Conservation (phyloP, 257 asterid genomes). For the Coffea canephora region DNA sequence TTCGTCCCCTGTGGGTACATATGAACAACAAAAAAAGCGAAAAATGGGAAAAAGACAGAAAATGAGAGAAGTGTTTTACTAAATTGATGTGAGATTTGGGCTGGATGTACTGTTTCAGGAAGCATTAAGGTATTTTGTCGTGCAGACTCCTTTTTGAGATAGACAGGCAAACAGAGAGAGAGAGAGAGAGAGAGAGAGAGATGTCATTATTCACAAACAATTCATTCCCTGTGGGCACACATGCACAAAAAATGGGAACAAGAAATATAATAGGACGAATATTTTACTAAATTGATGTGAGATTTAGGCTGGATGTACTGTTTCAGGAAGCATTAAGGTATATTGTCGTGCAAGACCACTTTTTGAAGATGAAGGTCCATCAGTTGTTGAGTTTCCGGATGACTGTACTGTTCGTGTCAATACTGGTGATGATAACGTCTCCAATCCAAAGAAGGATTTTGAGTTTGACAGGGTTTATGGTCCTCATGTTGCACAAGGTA, state of each 20-base stretch:
- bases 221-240: neutral
- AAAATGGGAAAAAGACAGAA: neutral
- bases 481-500: slow-evolving; percentile 98
- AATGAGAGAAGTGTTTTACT: neutral
- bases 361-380: slow-evolving; percentile 92
- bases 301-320: slow-evolving; percentile 26
- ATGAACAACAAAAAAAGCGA: neutral
- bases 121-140: slow-evolving; percentile 91
- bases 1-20: neutral
- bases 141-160: slow-evolving; percentile 78
- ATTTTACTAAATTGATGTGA: neutral
- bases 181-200: slow-evolving; percentile 3
- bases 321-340: slow-evolving; percentile 88
- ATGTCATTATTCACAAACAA: neutral
- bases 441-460: slow-evolving; percentile 93
- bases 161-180: neutral
- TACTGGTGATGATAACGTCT: slow-evolving; percentile 68
- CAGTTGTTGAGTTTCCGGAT: slow-evolving; percentile 86
- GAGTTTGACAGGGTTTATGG: slow-evolving; percentile 98
- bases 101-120: slow-evolving; percentile 47
- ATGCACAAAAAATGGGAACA: neutral
- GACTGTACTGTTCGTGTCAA: slow-evolving; percentile 65
- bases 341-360: slow-evolving; percentile 93
- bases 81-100: neutral
- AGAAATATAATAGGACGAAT: neutral